Base-by-base conservation (phyloP, 768 basidiomycete species). In the Coprinellus micaceus region DNA sequence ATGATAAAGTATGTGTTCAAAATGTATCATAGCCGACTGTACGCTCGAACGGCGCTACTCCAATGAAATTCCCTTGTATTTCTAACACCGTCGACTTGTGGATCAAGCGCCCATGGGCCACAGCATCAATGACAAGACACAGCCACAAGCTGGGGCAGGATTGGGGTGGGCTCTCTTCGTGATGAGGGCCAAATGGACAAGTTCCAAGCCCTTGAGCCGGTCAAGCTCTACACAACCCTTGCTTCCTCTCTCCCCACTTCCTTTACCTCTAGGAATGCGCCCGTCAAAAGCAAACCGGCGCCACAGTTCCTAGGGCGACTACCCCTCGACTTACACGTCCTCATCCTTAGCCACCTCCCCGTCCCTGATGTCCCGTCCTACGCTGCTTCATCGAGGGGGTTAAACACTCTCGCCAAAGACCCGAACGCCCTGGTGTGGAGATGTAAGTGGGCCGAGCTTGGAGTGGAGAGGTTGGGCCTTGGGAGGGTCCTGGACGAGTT, bases 121-220 rank as follows among this genome's bases (percentile, higher is more conserved):
- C n/a, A n/a, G n/a, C n/a, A n/a, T n/a, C n/a, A n/a, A n/a, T n/a
- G n/a, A n/a, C n/a, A n/a, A n/a, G n/a, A n/a, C 33, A 33, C 33
- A 33, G 33, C 33, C 33, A 33, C 33, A 33, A 6, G 33, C 33
- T 33, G 33, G 33, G 33, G 13, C 33, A 6, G 41, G 41, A 17
- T 43, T 7, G 15, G n/a, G 5, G n/a, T 5, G 5, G 6, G 15
- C 17, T 43, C 17, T 17, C 17, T 43, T 43, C 17, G 10, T 17
- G 5, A 17, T 43, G 41, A 43, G 5, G 17, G 41, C 22, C 28
- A 10, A 12, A 90, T 92, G 91, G 87, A 95, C 74, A 90, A 89
- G 71, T 94, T 94, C 71, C 77, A 84, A n/a, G 81, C 90, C 0
- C 82, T 95, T 39, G 88, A 93, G 66, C 92, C 93, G 2, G 81